Conservation (phyloP, 192 early-diverging fungal genomes). For the Spinellus fusiger region DNA sequence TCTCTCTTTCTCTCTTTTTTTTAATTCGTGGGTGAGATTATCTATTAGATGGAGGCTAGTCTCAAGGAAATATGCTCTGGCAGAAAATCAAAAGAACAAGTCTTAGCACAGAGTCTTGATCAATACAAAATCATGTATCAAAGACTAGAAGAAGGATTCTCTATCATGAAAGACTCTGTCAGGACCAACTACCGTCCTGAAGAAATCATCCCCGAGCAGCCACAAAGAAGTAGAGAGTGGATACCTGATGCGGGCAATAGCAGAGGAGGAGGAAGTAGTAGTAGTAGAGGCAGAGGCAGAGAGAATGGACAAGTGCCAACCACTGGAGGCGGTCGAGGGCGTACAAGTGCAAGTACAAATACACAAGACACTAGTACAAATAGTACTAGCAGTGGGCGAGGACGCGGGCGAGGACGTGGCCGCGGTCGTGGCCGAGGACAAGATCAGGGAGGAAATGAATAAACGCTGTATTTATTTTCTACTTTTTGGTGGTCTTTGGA, state of each 20-base stretch:
- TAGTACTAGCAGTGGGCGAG: neutral
- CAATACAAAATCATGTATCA: slow-evolving; percentile 72
- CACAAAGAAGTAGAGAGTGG: neutral
- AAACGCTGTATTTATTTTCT: too few relatives aligned
- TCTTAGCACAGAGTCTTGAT: slow-evolving; percentile 57
- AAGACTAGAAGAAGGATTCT: slow-evolving; percentile 39
- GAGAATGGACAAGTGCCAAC: neutral
- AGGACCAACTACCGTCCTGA: slow-evolving; percentile 10
- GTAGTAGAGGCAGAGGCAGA: neutral
- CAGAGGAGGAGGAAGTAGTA: slow-evolving; percentile 1
- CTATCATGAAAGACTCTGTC: slow-evolving; percentile 42
- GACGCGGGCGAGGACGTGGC: neutral
- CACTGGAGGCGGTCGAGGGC: slow-evolving; percentile 4
- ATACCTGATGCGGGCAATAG: neutral
- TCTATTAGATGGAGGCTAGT: slow-evolving; percentile 67
- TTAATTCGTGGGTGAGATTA: slow-evolving; percentile 1
- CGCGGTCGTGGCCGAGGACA: slow-evolving; percentile 16
- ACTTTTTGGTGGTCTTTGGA: too few relatives aligned
- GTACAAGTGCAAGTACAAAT: too few relatives aligned
- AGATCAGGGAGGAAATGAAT: too few relatives aligned
- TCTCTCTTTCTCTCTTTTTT: slow-evolving; percentile 3
- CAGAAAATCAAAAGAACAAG: slow-evolving; percentile 52
- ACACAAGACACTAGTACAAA: too few relatives aligned
- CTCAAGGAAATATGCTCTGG: slow-evolving; percentile 73
- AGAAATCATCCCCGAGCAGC: slow-evolving; percentile 19